A percentile compares a stretch with the other conserved stretches of the same genome.
phyloP scores from a whole-genome alignment of 2,329 filamentous ascomycete species.

The Claviceps africana region DNA sequence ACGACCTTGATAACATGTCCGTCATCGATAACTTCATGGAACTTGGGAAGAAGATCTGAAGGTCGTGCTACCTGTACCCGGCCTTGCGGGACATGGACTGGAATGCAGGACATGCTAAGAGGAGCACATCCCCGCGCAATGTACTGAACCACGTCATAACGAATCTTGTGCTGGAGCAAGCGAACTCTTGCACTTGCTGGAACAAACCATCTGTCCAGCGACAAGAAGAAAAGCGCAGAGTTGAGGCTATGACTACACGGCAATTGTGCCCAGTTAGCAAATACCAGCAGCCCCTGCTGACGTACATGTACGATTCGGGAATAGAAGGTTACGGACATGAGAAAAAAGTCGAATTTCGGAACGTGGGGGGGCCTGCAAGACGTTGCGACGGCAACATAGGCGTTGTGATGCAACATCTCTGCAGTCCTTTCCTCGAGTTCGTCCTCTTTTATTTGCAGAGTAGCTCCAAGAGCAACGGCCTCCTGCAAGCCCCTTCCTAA shows the following conservation, averaged over 20 bases:
- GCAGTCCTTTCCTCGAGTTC: constrained; percentile 40
- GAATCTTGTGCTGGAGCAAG: constrained; percentile 69
- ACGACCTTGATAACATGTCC: constrained; percentile 69
- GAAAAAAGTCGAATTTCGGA: constrained; percentile 70
- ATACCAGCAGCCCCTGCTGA: too few relatives aligned
- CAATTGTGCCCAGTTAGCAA: neutral
- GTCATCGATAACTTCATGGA: constrained; percentile 50
- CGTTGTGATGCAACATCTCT: constrained; percentile 54
- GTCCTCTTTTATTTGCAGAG: constrained; percentile 40
- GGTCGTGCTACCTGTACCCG: constrained; percentile 27
- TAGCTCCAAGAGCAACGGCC: constrained; percentile 46
- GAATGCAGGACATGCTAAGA: constrained; percentile 32
- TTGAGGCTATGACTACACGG: constrained; percentile 59
- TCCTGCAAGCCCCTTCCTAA: constrained; percentile 47
- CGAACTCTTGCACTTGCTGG: constrained; percentile 46
- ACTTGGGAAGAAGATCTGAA: constrained; percentile 32
- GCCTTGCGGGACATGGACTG: constrained; percentile 39
- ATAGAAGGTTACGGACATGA: constrained; percentile 29
- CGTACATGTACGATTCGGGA: too few relatives aligned
- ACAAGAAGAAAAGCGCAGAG: constrained; percentile 55
- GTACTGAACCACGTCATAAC: constrained; percentile 62
- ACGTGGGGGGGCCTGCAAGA: constrained; percentile 50
- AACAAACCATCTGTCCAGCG: constrained; percentile 51
- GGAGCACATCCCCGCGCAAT: constrained; percentile 50
- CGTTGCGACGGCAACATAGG: constrained; percentile 35